These are phyloP conservation scores for Andrographis paniculata DNA, from an alignment of 305 asterid genomes.

Conservation along the genomic window DNA sequence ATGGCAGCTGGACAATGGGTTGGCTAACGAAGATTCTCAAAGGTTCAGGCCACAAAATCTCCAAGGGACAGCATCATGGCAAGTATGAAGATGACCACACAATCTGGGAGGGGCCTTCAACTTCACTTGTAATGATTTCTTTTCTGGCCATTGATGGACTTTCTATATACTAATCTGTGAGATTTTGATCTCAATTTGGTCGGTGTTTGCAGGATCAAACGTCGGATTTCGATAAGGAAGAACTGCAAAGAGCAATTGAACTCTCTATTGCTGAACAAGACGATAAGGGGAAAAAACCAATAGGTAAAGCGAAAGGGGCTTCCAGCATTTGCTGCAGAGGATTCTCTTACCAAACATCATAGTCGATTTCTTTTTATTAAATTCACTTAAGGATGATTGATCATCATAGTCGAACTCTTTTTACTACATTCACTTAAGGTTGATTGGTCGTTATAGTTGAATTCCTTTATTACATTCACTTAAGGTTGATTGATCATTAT, in stretches of 20 bases:
- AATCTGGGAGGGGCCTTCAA: slow-evolving; percentile 53
- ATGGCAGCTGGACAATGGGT: slow-evolving; percentile 35
- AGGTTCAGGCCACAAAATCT: slow-evolving; percentile 66
- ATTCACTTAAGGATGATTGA: not conserved
- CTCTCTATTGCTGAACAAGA: slow-evolving; percentile 73
- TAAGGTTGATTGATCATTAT: not conserved
- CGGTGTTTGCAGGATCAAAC: slow-evolving; percentile 42
- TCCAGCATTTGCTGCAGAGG: slow-evolving; percentile 4
- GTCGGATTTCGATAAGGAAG: slow-evolving; percentile 83
- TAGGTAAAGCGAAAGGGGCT: slow-evolving; percentile 42
- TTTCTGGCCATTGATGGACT: slow-evolving; percentile 7
- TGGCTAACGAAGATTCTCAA: slow-evolving; percentile 84
- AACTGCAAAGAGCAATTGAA: slow-evolving; percentile 81
- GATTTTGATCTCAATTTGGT: slow-evolving; percentile 12
- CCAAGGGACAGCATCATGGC: slow-evolving; percentile 70
- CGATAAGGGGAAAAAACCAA: slow-evolving; percentile 65
- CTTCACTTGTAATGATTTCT: slow-evolving; percentile 41
- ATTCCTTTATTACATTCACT: too few species aligned
- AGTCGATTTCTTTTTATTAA: slow-evolving; percentile 18
- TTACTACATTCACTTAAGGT: slow-evolving; percentile 14
- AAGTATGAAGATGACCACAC: slow-evolving; percentile 46
- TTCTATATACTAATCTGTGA: slow-evolving; percentile 2
- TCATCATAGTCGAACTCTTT: too few species aligned
- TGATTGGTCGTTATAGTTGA: too few species aligned
- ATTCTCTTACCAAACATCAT: slow-evolving; percentile 14